These are phyloP conservation scores for Paraphoma sp. DNA, from an alignment of 2,329 filamentous ascomycete genomes.

Conservation along the genomic window DNA sequence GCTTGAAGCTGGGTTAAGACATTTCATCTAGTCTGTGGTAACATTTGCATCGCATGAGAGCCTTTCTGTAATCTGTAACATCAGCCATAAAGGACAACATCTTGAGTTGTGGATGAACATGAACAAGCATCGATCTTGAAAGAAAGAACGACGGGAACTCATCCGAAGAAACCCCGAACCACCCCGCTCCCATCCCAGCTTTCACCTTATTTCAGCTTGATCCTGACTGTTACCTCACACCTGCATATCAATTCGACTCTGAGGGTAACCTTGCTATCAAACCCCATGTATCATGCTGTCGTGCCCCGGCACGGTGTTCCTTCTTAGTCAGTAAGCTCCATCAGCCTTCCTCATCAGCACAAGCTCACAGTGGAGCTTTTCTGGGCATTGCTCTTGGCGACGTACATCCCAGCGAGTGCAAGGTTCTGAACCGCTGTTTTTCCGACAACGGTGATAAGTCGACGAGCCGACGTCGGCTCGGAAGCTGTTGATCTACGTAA, in stretches of 20 bases:
- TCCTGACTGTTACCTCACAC: no score
- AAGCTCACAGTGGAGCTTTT: background rate
- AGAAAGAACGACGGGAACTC: no score
- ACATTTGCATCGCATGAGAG: no score
- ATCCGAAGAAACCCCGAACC: no score
- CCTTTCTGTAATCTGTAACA: no score
- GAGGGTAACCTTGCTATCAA: background rate
- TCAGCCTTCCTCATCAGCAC: background rate
- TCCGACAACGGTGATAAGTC: background rate
- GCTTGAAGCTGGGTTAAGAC: no score
- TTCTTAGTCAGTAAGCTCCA: background rate
- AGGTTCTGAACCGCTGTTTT: background rate
- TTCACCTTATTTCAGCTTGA: no score
- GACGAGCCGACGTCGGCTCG: background rate
- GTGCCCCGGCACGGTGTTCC: background rate
- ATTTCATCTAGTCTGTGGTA: no score
- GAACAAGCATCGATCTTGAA: no score
- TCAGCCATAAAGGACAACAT: no score
- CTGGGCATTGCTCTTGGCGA: background rate
- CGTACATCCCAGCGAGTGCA: background rate
- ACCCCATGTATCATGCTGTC: background rate
- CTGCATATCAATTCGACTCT: background rate
- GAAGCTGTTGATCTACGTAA: background rate
- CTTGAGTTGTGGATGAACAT: no score
- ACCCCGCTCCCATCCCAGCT: no score